Evolutionary conservation across 2,329 filamentous ascomycete species (phyloP), one percentile per base, ranked within the genome.

Genomic region (Trichoderma cornu-damae): DNA sequence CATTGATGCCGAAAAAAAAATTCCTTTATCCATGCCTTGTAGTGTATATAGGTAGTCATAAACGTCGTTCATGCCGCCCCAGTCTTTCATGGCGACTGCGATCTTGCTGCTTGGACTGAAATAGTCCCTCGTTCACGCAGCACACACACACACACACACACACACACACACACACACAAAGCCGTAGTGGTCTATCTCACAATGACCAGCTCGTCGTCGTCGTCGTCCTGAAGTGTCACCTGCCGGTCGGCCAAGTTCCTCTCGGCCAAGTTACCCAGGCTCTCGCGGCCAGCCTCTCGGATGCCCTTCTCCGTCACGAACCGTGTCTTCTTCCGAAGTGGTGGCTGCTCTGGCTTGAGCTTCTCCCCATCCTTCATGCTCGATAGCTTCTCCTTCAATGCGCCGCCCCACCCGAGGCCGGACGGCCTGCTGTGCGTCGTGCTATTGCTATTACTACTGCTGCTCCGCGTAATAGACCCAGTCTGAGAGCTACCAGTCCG

Each of bases 281-380:
- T 90, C 66, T 91, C 88, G 59, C 87, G 77, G 1, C 88, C 88
- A 3, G 88, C 88, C 70, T 90, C 87, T 55, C 84, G 81, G 61
- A 92, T 91, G 0, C 88, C 88, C 68, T 86, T 89, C 40, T 85
- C 84, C 24, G 88, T 90, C 38, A 91, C 80, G 67, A 92, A 91
- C n/a, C 88, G 78, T 51, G 88, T 91, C 77, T 89, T 90, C 73
- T 90, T 87, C 63, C 81, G 77, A 30, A 83, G 78, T 0, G 82
- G 82, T 66, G 68, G 67, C 30, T 67, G 65, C 26, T 64, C 64
- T 37, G 53, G 53, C 42, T 67, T 67, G 20, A 83, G 65, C 62
- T 74, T 79, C 68, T 84, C 81, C 2, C 83, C 83, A 3, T 83
- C 77, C 66, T 80, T 84, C 84, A 87, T 86, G 61, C 78, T 75